A percentile compares a stretch with the other conserved stretches of the same genome.
phyloP scores from a whole-genome alignment of 805 yeast genomes.

The Saturnispora saitoi region DNA sequence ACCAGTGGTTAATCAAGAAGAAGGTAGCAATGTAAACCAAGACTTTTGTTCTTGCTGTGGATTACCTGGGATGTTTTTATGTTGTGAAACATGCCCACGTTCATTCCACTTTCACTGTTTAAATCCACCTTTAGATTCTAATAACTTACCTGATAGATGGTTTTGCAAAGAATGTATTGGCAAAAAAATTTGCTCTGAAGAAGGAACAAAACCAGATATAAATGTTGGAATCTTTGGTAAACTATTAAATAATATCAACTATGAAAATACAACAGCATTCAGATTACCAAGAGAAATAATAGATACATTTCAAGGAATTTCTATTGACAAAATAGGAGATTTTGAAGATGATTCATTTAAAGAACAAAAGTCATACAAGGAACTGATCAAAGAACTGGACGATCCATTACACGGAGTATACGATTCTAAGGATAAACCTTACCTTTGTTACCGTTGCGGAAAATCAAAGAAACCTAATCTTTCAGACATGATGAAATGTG shows the following conservation, averaged over 20 bases:
- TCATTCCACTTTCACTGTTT: slow-evolving; percentile 90
- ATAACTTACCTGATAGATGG: slow-evolving; percentile 80
- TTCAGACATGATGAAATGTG: slow-evolving; percentile 67
- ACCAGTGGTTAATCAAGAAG: slow-evolving; percentile 10
- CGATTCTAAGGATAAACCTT: slow-evolving; percentile 60
- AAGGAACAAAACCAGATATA: background rate
- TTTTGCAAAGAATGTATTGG: slow-evolving; percentile 68
- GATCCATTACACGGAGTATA: slow-evolving; percentile 53
- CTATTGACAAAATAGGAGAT: slow-evolving; percentile 59
- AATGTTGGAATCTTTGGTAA: slow-evolving; percentile 44
- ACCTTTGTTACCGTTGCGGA: slow-evolving; percentile 71
- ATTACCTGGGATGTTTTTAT: slow-evolving; percentile 77
- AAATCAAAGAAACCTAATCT: slow-evolving; percentile 14
- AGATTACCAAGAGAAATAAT: slow-evolving; percentile 60
- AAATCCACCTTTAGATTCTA: slow-evolving; percentile 79
- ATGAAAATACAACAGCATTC: slow-evolving; percentile 58
- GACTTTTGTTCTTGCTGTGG: slow-evolving; percentile 92
- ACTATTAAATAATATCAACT: slow-evolving; percentile 48
- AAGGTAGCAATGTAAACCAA: slow-evolving; percentile 43
- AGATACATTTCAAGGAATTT: slow-evolving; percentile 66
- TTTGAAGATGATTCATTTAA: slow-evolving; percentile 58
- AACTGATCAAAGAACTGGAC: slow-evolving; percentile 36
- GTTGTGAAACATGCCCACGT: slow-evolving; percentile 89
- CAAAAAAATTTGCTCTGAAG: slow-evolving; percentile 21
- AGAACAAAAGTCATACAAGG: slow-evolving; percentile 35